Conservation (phyloP, 1,284 basidiomycete species). For the Gymnopus androsaceus region DNA sequence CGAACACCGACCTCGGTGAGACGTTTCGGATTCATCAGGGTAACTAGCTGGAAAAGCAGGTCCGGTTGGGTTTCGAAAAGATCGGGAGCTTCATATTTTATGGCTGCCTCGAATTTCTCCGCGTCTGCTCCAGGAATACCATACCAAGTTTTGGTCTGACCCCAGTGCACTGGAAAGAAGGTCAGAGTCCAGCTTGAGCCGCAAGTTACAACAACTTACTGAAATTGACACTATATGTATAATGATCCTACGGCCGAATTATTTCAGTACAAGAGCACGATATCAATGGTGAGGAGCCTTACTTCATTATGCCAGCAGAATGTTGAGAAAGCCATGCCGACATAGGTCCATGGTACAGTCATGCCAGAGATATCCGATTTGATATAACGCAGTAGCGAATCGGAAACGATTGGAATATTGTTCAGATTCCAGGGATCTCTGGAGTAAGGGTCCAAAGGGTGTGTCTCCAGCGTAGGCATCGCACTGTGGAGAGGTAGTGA, state of each 20-base stretch:
- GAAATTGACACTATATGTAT: constrained; percentile 95
- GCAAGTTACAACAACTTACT: constrained; percentile 55
- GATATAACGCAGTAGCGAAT: constrained; percentile 90
- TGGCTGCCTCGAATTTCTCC: constrained; percentile 95
- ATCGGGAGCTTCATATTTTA: constrained; percentile 94
- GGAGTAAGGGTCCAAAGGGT: constrained; percentile 86
- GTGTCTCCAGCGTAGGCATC: constrained; percentile 92
- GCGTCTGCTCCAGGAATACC: constrained; percentile 94
- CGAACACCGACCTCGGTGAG: constrained; percentile 89
- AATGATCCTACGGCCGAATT: constrained; percentile 75
- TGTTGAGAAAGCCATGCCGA: constrained; percentile 98
- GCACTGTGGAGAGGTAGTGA: constrained; percentile 56
- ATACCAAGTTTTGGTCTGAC: constrained; percentile 99
- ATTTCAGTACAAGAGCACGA: constrained; percentile 13
- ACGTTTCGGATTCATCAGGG: constrained; percentile 94
- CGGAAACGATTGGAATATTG: constrained; percentile 89
- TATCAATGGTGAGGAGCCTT: constrained; percentile 23
- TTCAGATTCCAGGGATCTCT: constrained; percentile 98
- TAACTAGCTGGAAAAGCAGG: constrained; percentile 95
- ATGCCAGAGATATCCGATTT: constrained; percentile 99
- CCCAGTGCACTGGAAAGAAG: constrained; percentile 85
- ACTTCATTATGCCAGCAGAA: constrained; percentile 99
- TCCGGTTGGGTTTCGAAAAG: constrained; percentile 98
- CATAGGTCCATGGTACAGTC: constrained; percentile 99
- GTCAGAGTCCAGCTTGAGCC: constrained; percentile 17